Conservation (phyloP, 2,329 filamentous ascomycete genomes). For the Clarireedia sp. region DNA sequence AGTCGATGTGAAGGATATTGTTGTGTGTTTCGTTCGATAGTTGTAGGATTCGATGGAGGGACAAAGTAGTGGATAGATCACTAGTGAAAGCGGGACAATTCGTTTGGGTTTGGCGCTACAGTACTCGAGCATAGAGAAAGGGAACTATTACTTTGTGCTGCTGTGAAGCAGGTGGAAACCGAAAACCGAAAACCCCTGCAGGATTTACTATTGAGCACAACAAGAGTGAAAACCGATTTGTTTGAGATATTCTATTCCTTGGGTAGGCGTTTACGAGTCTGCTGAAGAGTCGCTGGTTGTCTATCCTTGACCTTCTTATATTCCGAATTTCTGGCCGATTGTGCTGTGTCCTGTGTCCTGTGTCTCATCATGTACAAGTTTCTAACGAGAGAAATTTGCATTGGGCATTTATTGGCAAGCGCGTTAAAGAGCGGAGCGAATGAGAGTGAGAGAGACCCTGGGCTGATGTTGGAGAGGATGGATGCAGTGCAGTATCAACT, state of each 20-base stretch:
- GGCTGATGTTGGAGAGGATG: neutral
- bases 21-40: conserved; percentile 5
- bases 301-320: too few relatives aligned
- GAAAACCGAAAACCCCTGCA: too few relatives aligned
- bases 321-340: neutral
- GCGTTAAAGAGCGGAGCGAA: neutral
- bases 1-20: neutral
- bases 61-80: conserved; percentile 5
- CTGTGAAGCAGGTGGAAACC: neutral
- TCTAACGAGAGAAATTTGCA: conserved; percentile 5
- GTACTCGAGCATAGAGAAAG: neutral
- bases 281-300: too few relatives aligned
- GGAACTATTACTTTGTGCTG: neutral
- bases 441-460: neutral
- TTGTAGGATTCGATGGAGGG: conserved; percentile 9
- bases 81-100: conserved; percentile 9
- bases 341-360: neutral
- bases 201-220: too few relatives aligned
- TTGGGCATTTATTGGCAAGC: conserved; percentile 4
- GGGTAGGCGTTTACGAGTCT: too few relatives aligned
- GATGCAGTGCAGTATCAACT: neutral
- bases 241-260: too few relatives aligned
- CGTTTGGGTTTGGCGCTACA: conserved; percentile 10
- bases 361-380: conserved; percentile 8
- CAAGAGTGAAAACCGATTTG: too few relatives aligned